Percentiles rank a stretch among this genome's conserved stretches.
phyloP scores from a whole-genome alignment of 2,329 filamentous ascomycete genomes.

The Gnomoniopsis smithogilvyi region DNA sequence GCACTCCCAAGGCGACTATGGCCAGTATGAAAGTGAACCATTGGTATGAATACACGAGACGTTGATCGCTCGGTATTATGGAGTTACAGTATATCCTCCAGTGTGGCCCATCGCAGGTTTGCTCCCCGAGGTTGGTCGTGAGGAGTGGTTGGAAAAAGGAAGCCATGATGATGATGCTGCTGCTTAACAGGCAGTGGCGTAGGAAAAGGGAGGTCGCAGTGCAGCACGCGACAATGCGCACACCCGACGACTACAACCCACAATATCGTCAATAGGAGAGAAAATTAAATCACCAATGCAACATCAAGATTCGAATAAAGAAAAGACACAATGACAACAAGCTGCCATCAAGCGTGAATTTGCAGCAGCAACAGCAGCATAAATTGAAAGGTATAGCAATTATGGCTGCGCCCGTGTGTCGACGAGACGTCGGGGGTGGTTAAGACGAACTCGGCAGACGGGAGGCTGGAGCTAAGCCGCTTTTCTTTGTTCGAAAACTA shows the following conservation, averaged over 20 bases:
- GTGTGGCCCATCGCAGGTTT: conserved; percentile 19
- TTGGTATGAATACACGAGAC: conserved; percentile 26
- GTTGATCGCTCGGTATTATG: conserved; percentile 20
- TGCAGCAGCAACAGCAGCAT: too few species aligned
- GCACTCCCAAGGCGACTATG: conserved; percentile 22
- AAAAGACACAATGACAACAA: not conserved
- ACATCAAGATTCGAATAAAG: conserved; percentile 9
- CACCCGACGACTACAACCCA: conserved; percentile 11
- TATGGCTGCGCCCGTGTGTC: not conserved
- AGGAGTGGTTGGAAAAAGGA: conserved; percentile 30
- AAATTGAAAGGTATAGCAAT: too few species aligned
- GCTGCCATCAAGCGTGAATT: not conserved
- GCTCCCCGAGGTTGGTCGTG: conserved; percentile 26
- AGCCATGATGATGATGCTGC: conserved; percentile 29
- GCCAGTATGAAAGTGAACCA: conserved; percentile 26
- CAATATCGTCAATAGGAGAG: not conserved
- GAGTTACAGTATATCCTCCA: conserved; percentile 30
- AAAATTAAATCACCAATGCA: conserved; percentile 2
- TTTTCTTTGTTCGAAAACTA: not conserved
- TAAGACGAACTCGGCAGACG: not conserved
- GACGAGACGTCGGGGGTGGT: not conserved
- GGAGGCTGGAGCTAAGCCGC: not conserved
- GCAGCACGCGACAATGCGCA: conserved; percentile 5
- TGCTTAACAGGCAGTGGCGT: not conserved
- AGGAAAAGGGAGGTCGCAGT: not conserved